phyloP scores from a whole-genome alignment of 225 moss, liverwort and hornwort genomes.

The Polytrichum commune region DNA sequence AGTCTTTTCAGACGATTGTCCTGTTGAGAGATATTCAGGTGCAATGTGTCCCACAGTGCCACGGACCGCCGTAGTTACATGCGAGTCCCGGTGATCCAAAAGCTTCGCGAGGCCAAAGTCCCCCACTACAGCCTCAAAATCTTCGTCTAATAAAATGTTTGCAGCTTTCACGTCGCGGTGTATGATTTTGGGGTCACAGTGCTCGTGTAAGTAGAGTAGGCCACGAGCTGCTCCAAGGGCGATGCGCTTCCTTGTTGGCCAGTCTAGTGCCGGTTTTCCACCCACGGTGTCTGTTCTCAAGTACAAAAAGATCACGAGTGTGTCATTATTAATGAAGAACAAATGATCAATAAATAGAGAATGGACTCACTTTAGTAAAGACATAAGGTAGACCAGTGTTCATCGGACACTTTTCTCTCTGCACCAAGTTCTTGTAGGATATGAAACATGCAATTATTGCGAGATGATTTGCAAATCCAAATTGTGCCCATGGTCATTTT shows the following conservation, averaged over 20 bases:
- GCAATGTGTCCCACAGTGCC: slow-evolving; percentile 97
- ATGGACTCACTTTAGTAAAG: too few relatives aligned
- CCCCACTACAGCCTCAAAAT: slow-evolving; percentile 92
- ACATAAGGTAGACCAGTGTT: too few relatives aligned
- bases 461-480: too few relatives aligned
- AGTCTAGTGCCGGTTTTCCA: slow-evolving; percentile 76
- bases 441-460: too few relatives aligned
- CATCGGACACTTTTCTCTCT: too few relatives aligned
- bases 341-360: too few relatives aligned
- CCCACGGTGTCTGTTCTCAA: slow-evolving; percentile 44
- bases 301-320: not conserved
- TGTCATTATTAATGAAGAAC: too few relatives aligned
- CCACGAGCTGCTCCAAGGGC: slow-evolving; percentile 85
- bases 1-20: slow-evolving; percentile 96
- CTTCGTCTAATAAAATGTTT: slow-evolving; percentile 83
- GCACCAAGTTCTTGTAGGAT: too few relatives aligned
- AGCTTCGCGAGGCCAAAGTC: slow-evolving; percentile 94
- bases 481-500: too few relatives aligned
- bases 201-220: slow-evolving; percentile 84
- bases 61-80: slow-evolving; percentile 87
- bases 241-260: slow-evolving; percentile 83
- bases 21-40: slow-evolving; percentile 91
- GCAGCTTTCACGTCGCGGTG: slow-evolving; percentile 97
- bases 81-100: slow-evolving; percentile 86
- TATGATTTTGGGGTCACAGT: slow-evolving; percentile 94